Evolutionary conservation across 352 stramenopile genomes (phyloP).

Genomic region (Plasmopara halstedii): DNA sequence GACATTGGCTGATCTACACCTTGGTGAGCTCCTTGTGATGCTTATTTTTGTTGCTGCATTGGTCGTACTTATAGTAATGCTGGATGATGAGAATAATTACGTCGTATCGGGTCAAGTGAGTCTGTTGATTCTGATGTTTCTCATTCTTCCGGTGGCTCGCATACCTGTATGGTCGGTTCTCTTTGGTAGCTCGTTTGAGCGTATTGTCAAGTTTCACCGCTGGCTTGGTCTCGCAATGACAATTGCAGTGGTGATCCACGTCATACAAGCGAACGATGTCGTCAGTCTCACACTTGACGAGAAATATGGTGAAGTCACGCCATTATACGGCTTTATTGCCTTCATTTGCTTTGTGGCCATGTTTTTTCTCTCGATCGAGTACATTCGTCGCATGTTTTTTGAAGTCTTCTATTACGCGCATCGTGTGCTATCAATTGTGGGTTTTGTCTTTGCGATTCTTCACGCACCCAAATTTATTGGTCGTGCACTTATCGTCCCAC

Average conservation of each 20-base stretch:
- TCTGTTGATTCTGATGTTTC: slow-evolving; percentile 71
- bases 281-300: slow-evolving; percentile 32
- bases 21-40: slow-evolving; percentile 58
- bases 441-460: slow-evolving; percentile 70
- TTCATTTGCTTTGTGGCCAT: slow-evolving; percentile 55
- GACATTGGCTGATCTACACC: slow-evolving; percentile 40
- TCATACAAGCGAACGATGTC: slow-evolving; percentile 39
- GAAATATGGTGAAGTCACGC: slow-evolving; percentile 46
- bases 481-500: slow-evolving; percentile 46
- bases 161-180: slow-evolving; percentile 57
- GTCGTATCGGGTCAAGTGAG: slow-evolving; percentile 47
- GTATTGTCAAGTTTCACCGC: slow-evolving; percentile 80
- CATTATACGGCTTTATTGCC: slow-evolving; percentile 54
- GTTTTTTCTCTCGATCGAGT: slow-evolving; percentile 44
- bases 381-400: slow-evolving; percentile 58
- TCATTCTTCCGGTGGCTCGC: slow-evolving; percentile 59
- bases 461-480: slow-evolving; percentile 52
- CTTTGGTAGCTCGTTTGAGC: slow-evolving; percentile 73
- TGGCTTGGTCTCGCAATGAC: slow-evolving; percentile 63
- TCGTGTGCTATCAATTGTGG: slow-evolving; percentile 60
- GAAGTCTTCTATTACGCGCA: slow-evolving; percentile 76
- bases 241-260: slow-evolving; percentile 48
- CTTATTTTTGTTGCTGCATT: slow-evolving; percentile 55
- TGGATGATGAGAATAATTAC: slow-evolving; percentile 25
- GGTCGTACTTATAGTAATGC: slow-evolving; percentile 32